Evolutionary conservation across 805 yeast genomes (phyloP).

Genomic region (Barnettozyma siamensis): DNA sequence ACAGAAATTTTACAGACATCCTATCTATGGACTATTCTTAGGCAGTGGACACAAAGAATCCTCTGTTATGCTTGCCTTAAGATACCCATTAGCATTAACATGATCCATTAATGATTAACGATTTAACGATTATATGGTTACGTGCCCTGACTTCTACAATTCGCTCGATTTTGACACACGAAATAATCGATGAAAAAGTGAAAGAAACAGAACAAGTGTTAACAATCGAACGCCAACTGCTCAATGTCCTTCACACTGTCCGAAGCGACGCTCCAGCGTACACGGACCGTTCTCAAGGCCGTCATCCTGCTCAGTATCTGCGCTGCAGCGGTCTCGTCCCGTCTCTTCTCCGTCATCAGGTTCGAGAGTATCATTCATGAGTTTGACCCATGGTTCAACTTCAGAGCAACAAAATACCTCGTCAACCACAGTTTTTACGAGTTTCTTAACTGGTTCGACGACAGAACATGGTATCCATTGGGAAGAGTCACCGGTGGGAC

Average conservation of each 20-base stretch:
- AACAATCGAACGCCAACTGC: not conserved
- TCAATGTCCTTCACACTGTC: slow-evolving; percentile 8
- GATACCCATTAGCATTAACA: no score
- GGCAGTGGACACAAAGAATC: no score
- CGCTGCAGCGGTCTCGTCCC: slow-evolving; percentile 86
- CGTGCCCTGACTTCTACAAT: no score
- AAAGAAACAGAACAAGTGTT: not conserved
- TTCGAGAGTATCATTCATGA: slow-evolving; percentile 97
- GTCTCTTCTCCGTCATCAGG: slow-evolving; percentile 93
- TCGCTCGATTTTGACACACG: no score
- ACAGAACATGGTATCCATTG: slow-evolving; percentile 97
- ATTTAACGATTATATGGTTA: no score
- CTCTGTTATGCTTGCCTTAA: no score
- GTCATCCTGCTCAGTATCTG: slow-evolving; percentile 71
- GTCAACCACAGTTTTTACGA: slow-evolving; percentile 81
- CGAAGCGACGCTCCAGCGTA: slow-evolving; percentile 18
- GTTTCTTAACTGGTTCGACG: slow-evolving; percentile 97
- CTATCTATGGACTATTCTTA: no score
- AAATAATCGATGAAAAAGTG: not conserved
- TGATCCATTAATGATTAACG: no score
- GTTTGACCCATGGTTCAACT: slow-evolving; percentile 96
- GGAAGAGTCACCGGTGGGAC: slow-evolving; percentile 99
- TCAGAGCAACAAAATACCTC: slow-evolving; percentile 89
- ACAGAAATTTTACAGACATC: no score
- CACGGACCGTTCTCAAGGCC: slow-evolving; percentile 39